Base-by-base conservation (phyloP, 495 filamentous ascomycete genomes). In the Acidomyces sp. region DNA sequence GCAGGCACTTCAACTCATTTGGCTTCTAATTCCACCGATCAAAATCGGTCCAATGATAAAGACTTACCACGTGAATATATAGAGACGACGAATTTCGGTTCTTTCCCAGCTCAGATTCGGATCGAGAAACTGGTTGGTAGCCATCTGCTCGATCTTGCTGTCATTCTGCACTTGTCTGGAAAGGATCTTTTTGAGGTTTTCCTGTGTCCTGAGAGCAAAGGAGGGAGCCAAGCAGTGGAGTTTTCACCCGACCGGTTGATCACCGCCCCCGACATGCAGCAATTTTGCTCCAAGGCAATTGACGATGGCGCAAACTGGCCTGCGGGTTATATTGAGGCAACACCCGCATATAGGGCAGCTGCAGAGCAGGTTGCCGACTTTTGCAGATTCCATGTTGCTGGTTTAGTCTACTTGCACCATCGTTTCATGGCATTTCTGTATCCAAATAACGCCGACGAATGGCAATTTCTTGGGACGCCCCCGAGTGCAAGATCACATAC, bases 341-440 rank as follows among this genome's bases (percentile, higher is more conserved):
- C 2, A 3, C 21, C 28, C 13, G n/a, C 6, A 11, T 35, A 30
- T 3, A 5, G 4, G 3, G n/a, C 2, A 1, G 32, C 15, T 12
- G 32, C 40, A 11, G 21, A 35, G 10, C 15, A 20, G 9, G 18
- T 43, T 3, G 40, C 22, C 32, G 40, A 43, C 23, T 35, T 13
- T 19, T 25, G 40, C 20, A 43, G 30, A 33, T 19, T 43, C 23
- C 32, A 27, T 15, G 40, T 17, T 12, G 16, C 31, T 5, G 40
- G 20, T 21, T 34, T 43, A 2, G 40, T 43, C 4, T 42, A 25
- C 24, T 18, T 41, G 7, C 45, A 48, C n/a, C 32, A 48, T 27
- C 10, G 11, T 12, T 48, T 30, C 39, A 43, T 34, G 10, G 19
- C 39, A 26, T 20, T 43, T 6, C 9, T 48, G 6, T 48, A 43